These are phyloP conservation scores for Citrullus amarus DNA, from an alignment of 306 rosid species.

Conservation along the genomic window DNA sequence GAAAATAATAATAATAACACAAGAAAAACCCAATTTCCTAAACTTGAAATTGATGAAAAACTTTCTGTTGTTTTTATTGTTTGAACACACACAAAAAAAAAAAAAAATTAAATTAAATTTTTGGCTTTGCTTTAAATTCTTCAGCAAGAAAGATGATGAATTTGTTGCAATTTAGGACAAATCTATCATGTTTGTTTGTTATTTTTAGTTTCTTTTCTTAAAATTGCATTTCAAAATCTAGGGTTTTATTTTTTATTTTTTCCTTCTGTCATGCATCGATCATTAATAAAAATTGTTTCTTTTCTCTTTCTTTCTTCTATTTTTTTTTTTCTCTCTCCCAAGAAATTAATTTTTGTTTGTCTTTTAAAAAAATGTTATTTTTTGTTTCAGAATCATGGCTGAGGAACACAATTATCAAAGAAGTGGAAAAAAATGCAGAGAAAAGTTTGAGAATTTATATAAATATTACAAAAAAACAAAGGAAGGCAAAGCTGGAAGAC, in stretches of 20 bases:
- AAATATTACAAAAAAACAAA: constrained; percentile 96
- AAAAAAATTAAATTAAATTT: too few relatives aligned
- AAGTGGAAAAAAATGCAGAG: constrained; percentile 98
- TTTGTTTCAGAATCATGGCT: constrained; percentile 55
- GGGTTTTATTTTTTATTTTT: neutral
- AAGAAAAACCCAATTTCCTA: neutral
- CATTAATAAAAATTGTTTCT: neutral
- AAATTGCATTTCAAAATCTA: neutral
- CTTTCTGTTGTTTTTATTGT: neutral
- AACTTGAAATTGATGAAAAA: neutral
- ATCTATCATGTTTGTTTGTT: neutral
- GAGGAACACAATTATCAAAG: constrained; percentile 93
- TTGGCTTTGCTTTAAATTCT: neutral
- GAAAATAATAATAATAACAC: neutral
- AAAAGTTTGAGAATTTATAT: constrained; percentile 86
- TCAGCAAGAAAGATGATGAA: neutral
- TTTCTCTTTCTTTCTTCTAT: neutral
- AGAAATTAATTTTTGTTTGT: neutral
- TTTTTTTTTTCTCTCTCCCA: neutral
- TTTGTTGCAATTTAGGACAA: neutral
- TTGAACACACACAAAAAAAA: neutral
- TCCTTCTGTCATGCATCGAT: neutral
- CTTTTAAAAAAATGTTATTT: neutral
- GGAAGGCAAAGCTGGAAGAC: constrained; percentile 93
- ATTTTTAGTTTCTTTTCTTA: neutral